Percentiles rank a stretch among this genome's conserved stretches.
These are phyloP conservation scores for Diaporthe vexans DNA, from an alignment of 2,329 filamentous ascomycete species.

Conservation along the genomic window DNA sequence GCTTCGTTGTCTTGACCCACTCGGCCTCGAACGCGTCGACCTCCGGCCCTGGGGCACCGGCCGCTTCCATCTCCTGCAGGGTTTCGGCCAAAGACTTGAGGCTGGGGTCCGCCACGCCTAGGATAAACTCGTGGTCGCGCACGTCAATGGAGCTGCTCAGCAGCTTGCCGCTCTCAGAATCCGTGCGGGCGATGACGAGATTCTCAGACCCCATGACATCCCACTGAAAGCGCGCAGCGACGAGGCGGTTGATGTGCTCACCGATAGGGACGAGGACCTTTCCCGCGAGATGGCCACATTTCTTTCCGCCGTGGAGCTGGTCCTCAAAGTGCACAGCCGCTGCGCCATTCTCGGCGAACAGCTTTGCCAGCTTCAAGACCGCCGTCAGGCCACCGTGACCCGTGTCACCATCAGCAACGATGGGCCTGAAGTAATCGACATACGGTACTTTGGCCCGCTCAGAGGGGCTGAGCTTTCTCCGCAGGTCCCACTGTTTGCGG, in stretches of 20 bases:
- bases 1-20: conserved; percentile 88
- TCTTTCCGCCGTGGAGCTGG: conserved; percentile 97
- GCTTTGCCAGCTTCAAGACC: conserved; percentile 94
- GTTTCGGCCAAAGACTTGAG: conserved; percentile 87
- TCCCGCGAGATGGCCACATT: conserved; percentile 95
- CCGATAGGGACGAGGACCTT: conserved; percentile 95
- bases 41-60: conserved; percentile 81
- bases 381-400: conserved; percentile 94
- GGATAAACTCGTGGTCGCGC: conserved; percentile 96
- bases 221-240: conserved; percentile 96
- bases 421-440: conserved; percentile 92
- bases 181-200: conserved; percentile 92
- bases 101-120: conserved; percentile 83
- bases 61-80: conserved; percentile 88
- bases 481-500: conserved; percentile 90
- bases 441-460: conserved; percentile 85
- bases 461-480: conserved; percentile 81
- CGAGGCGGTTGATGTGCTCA: conserved; percentile 96
- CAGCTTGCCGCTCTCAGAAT: conserved; percentile 93
- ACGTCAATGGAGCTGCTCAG: conserved; percentile 93
- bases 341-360: conserved; percentile 97
- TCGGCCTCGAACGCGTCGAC: conserved; percentile 88
- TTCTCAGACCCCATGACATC: conserved; percentile 98
- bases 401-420: conserved; percentile 96
- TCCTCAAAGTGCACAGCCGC: conserved; percentile 98